These are phyloP conservation scores for Przewalskia tangutica DNA, from an alignment of 257 asterid species.

Conservation along the genomic window DNA sequence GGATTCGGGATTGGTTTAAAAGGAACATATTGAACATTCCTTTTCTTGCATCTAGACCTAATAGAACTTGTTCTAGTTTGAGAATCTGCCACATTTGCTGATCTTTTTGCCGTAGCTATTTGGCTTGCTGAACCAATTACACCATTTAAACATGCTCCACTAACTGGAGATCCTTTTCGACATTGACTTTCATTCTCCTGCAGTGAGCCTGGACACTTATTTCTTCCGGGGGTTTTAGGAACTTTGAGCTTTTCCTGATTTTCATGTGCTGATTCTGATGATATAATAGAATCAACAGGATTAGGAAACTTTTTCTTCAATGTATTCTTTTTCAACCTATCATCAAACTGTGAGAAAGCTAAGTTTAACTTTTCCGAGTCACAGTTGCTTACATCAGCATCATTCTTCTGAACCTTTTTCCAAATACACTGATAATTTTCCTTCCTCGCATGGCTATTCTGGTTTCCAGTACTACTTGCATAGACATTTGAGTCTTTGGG, in stretches of 20 bases:
- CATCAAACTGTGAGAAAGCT: background rate
- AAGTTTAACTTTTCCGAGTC: background rate
- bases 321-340: background rate
- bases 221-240: conserved; percentile 3
- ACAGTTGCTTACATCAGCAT: conserved; percentile 3
- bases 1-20: background rate
- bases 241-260: background rate
- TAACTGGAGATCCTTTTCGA: background rate
- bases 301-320: background rate
- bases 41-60: background rate
- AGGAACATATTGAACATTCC: background rate
- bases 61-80: background rate
- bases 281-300: background rate
- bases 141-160: background rate
- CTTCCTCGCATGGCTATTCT: conserved; percentile 7
- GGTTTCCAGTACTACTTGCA: conserved; percentile 6
- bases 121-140: background rate
- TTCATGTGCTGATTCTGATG: conserved; percentile 6
- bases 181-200: conserved; percentile 7
- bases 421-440: conserved; percentile 15
- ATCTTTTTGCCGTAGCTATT: background rate
- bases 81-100: background rate
- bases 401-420: conserved; percentile 19
- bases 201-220: conserved; percentile 1
- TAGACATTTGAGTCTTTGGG: background rate